Evolutionary conservation across 192 early-diverging fungal genomes (phyloP), one percentile per base, ranked within the genome.

Genomic region (Coemansia furcata): DNA sequence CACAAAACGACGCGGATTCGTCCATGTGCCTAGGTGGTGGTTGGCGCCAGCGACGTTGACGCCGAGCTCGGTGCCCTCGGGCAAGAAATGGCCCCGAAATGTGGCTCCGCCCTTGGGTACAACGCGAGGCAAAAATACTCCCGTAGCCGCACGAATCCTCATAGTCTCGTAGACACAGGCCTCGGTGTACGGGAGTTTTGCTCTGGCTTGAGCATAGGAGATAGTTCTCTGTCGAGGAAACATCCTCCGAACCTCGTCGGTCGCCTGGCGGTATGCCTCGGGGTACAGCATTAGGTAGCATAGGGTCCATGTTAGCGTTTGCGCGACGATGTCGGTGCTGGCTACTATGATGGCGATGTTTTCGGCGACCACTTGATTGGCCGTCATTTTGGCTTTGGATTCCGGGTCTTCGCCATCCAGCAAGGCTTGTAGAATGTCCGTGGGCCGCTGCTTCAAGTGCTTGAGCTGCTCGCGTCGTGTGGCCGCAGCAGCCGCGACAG

Each of bases 111-210:
- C 82, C 8, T 61, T 74, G 5, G 73, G 33, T 11, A 84, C 67
- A 0, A 73, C 33, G 12, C 81, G 68, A 26, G 65, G 65, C 6
- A 78, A 58, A 23, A 59, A 43, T 1, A 66, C 39, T 15, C 72
- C 72, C 0, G 71, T 62, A 3, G 74, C 78, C 0, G 71, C 65
- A 4, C 63, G 66, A 11, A 84, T 65, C 2, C 83, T 55, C 66
- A 84, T 14, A 2, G 78, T 54, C 49, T 84, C 83, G 63, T 77
- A 69, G 29, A 84, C 69, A 40, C 76, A 76, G 4, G 78, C 83
- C 40, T 77, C 74, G 14, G 77, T 29, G 19, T 74, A 84, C 10
- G 71, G 71, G 17, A 80, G 60, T 4, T 59, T 35, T 0, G 58
- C 46, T 46, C 71, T 78, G 37, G 62, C 71, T 21, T 77, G 68